A percentile compares a stretch with the other conserved stretches of the same genome.
Conservation (phyloP, 371 early-diverging fungal genomes). For the Circinella umbellata region DNA sequence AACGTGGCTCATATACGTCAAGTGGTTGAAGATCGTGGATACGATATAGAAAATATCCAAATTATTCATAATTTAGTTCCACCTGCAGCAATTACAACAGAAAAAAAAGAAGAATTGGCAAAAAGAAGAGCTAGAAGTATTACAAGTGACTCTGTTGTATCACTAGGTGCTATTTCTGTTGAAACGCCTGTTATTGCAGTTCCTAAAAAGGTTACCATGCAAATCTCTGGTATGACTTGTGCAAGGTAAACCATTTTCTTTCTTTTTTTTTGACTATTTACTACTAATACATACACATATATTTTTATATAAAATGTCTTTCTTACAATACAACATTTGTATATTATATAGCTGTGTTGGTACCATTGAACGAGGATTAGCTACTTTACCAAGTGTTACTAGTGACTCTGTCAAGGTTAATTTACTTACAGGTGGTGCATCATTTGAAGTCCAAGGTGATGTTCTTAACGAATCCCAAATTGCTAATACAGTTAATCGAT, state of each 20-base stretch:
- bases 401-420: slow-evolving; percentile 45
- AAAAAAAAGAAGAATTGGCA: slow-evolving; percentile 6
- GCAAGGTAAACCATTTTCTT: slow-evolving; percentile 35
- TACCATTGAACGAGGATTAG: slow-evolving; percentile 67
- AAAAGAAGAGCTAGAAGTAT: not conserved
- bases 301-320: too few species aligned
- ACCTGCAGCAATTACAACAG: slow-evolving; percentile 25
- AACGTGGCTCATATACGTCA: slow-evolving; percentile 29
- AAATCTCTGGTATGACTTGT: slow-evolving; percentile 79
- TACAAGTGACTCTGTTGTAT: slow-evolving; percentile 20
- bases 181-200: slow-evolving; percentile 25
- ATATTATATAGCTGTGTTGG: slow-evolving; percentile 61
- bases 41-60: slow-evolving; percentile 47
- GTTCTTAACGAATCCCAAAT: slow-evolving; percentile 40
- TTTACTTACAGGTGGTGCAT: slow-evolving; percentile 46
- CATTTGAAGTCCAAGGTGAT: slow-evolving; percentile 43
- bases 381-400: slow-evolving; percentile 59
- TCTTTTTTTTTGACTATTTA: too few species aligned
- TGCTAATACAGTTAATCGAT: slow-evolving; percentile 52
- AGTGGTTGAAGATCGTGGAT: slow-evolving; percentile 42
- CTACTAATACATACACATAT: too few species aligned
- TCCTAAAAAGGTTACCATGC: slow-evolving; percentile 49
- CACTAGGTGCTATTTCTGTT: slow-evolving; percentile 35
- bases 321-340: not conserved
- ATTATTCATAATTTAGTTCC: slow-evolving; percentile 48